phyloP scores from a whole-genome alignment of 2,329 filamentous ascomycete species.

The Aspergillus pseudoterreus region DNA sequence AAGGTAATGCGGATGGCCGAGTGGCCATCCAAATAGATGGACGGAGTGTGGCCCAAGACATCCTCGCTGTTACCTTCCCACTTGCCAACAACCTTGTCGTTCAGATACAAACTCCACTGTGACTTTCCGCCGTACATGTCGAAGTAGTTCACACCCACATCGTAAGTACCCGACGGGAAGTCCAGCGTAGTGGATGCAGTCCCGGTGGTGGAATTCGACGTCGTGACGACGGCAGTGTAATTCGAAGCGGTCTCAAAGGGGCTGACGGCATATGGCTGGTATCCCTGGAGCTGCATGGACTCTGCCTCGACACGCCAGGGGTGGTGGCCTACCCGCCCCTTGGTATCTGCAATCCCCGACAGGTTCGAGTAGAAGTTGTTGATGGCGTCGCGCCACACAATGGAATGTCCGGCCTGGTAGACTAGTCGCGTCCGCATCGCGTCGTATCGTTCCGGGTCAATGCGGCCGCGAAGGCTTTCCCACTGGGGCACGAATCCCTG shows the following conservation, averaged over 20 bases:
- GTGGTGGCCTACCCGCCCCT: constrained; percentile 57
- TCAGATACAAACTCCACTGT: constrained; percentile 54
- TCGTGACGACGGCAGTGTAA: constrained; percentile 53
- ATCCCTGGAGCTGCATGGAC: constrained; percentile 58
- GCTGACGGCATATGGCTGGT: constrained; percentile 50
- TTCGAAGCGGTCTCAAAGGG: constrained; percentile 61
- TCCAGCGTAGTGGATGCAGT: constrained; percentile 47
- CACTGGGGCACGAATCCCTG: constrained; percentile 55
- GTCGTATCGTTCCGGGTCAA: constrained; percentile 59
- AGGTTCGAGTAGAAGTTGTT: constrained; percentile 61
- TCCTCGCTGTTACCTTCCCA: constrained; percentile 62
- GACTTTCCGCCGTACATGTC: constrained; percentile 59
- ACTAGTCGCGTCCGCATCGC: constrained; percentile 56
- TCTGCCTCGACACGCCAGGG: constrained; percentile 68
- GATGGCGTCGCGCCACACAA: constrained; percentile 69
- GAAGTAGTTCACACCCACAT: constrained; percentile 65
- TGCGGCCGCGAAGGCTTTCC: constrained; percentile 51
- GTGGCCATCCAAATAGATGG: constrained; percentile 60
- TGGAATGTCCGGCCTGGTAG: constrained; percentile 66
- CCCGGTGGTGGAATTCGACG: constrained; percentile 49
- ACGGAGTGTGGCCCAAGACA: constrained; percentile 56
- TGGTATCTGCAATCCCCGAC: constrained; percentile 57
- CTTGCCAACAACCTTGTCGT: constrained; percentile 49
- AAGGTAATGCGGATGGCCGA: constrained; percentile 63
- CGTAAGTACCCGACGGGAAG: constrained; percentile 54